These are phyloP conservation scores for Periconia sp. DNA, from an alignment of 2,329 filamentous ascomycete species.

Conservation along the genomic window DNA sequence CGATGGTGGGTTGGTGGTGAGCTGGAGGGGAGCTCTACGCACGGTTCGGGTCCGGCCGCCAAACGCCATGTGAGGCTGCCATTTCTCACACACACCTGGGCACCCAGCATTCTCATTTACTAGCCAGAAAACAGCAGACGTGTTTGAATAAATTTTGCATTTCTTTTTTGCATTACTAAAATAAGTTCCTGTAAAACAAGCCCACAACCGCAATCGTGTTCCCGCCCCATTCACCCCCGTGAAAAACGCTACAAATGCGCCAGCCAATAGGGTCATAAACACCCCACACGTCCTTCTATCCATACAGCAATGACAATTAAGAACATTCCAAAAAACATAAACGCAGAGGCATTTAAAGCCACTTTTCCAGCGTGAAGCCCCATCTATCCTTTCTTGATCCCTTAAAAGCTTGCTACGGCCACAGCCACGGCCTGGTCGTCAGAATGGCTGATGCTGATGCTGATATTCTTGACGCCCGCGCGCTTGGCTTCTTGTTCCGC, in stretches of 20 bases:
- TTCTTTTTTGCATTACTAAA: neutral
- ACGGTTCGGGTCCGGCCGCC: no score
- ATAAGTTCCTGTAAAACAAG: neutral
- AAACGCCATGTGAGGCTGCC: neutral
- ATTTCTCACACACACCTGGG: no score
- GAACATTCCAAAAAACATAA: neutral
- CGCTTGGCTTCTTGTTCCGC: slow-evolving; percentile 81
- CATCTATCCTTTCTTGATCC: neutral
- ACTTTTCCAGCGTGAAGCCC: neutral
- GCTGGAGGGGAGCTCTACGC: no score
- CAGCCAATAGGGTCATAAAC: neutral
- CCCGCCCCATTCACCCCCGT: neutral
- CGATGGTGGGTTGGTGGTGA: no score
- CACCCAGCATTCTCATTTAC: no score
- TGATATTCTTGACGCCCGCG: slow-evolving; percentile 84
- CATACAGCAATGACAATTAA: slow-evolving; percentile 2
- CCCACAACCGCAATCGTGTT: neutral
- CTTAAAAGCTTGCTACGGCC: slow-evolving; percentile 77
- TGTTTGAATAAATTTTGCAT: neutral
- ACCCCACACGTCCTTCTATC: neutral
- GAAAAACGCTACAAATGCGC: slow-evolving; percentile 5
- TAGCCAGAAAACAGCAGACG: no score
- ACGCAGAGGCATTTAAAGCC: neutral
- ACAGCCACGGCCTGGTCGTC: slow-evolving; percentile 94
- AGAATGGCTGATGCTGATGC: slow-evolving; percentile 93